These are phyloP conservation scores for Poronia punctata DNA, from an alignment of 495 filamentous ascomycete genomes.

Conservation along the genomic window DNA sequence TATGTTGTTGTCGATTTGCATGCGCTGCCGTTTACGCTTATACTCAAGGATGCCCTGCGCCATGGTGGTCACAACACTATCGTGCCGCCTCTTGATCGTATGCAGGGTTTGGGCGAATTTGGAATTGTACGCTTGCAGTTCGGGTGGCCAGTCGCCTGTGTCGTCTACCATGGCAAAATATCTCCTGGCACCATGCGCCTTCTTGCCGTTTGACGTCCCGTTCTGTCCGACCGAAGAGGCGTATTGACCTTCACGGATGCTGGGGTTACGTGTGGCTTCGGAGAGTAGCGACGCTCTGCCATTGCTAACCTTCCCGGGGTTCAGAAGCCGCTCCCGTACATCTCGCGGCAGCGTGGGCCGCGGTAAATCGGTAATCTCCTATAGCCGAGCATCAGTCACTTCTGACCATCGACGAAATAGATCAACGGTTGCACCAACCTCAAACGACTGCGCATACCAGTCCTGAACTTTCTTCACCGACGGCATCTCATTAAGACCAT, in stretches of 20 bases:
- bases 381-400: slow-evolving; percentile 27
- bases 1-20: slow-evolving; percentile 97
- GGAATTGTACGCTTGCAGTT: slow-evolving; percentile 88
- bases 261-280: slow-evolving; percentile 82
- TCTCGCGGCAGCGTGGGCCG: slow-evolving; percentile 70
- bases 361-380: slow-evolving; percentile 87
- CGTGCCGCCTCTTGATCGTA: slow-evolving; percentile 90
- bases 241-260: slow-evolving; percentile 81
- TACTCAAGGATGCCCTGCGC: slow-evolving; percentile 97
- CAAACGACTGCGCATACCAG: slow-evolving; percentile 99
- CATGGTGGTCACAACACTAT: slow-evolving; percentile 90
- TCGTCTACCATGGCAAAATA: slow-evolving; percentile 93
- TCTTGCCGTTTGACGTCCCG: slow-evolving; percentile 47
- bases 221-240: slow-evolving; percentile 54
- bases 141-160: slow-evolving; percentile 83
- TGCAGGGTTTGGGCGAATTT: slow-evolving; percentile 79
- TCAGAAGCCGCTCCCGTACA: slow-evolving; percentile 69
- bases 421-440: slow-evolving; percentile 52
- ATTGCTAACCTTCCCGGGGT: slow-evolving; percentile 57
- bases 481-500: slow-evolving; percentile 96
- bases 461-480: slow-evolving; percentile 91
- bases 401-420: slow-evolving; percentile 1
- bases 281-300: slow-evolving; percentile 55
- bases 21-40: slow-evolving; percentile 89
- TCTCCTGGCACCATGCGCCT: slow-evolving; percentile 52